Base-by-base conservation (phyloP, 345 rosid genomes). In the Ceriops tagal region DNA sequence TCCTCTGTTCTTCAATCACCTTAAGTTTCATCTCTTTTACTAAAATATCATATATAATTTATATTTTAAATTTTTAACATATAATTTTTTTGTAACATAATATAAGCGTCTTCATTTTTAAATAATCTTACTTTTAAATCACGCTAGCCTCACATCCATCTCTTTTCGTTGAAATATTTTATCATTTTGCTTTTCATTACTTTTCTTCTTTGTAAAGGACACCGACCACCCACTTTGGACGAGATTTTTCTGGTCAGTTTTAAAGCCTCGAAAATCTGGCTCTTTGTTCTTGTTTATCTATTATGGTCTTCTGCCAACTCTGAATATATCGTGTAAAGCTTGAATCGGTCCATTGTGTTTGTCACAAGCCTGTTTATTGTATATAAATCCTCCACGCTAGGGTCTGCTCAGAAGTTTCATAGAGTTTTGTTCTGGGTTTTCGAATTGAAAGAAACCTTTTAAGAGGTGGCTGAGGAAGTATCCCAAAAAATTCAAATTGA, bases 1-100 rank as follows among this genome's bases (percentile, higher is more conserved):
- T 85, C 87, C 79, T 82, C 90, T 24, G 59, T 79, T 79, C 77
- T 71, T 72, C 71, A 18, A 34, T 73, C 74, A 30, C 82, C 79
- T 68, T 71, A 67, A 6, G 3, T 66, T 80, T 22, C 37, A 28
- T 68, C 34, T 46, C 46, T 55, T 68, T 73, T 75, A 28, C 1
- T 28, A 28, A 28, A 28, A 3, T 28, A 28, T 24, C 26, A 24
- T 24, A 24, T 24, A 24, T 24, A 24, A 24, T 24, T 24, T 24
- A 24, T 24, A 24, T 24, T 24, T 28, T 28, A 28, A 28, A 28
- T 28, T 28, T 28, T 28, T 28, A 28, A 28, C 2, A 28, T 2
- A 28, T 28, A 28, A 28, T 28, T 28, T 28, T 28, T 28, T 28
- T 24, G 1, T 1, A 28, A 2, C 30, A 3, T 28, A 28, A 28